Base-by-base conservation (phyloP, 805 yeast species). In the Zygotorulaspora florentina region DNA sequence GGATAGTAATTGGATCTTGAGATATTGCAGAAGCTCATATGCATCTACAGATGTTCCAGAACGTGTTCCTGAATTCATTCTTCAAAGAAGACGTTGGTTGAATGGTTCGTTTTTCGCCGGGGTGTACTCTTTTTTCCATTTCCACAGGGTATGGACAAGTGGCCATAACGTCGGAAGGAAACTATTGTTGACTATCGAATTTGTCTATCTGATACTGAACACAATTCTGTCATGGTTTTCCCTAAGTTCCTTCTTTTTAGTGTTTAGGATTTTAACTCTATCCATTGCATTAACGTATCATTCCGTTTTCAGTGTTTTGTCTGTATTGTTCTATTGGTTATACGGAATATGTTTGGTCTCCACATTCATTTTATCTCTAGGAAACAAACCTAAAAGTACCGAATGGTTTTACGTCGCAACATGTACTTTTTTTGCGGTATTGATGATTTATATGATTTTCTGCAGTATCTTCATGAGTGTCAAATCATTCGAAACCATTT, bases 21-120 rank as follows among this genome's bases (percentile, higher is more conserved):
- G 83, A 56, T 91, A 89, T 59, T 96, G 91, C 56, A 85, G 85
- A 61, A 77, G 83, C 45, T 96, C 97, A 3, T 79, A 79, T 52
- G 98, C 97, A 0, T 89, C 87, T 54, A 93, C 98, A 3, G 98
- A 93, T 75, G 98, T 90, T 38, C 98, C 98, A 6, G 95, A 86
- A 54, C 72, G 78, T 29, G 76, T 91, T 28, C 82, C 93, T 17
- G 96, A 90, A 59, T 83, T 91, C 52, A 83, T 93, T 27, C 75
- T 89, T 34, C 98, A 91, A 67, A 79, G 98, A 71, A 77, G 98
- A 64, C 80, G 98, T 69, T 93, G 98, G 98, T 76, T 91, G 54
- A 91, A 91, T 64, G 98, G 98, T 45, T 89, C 98, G 0, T 85
- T 93, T 59, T 91, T 93, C 69, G 97, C 98, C 0, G 93, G 95